Evolutionary conservation across 805 yeast species (phyloP).

Genomic region (Pichia ethanolica): DNA sequence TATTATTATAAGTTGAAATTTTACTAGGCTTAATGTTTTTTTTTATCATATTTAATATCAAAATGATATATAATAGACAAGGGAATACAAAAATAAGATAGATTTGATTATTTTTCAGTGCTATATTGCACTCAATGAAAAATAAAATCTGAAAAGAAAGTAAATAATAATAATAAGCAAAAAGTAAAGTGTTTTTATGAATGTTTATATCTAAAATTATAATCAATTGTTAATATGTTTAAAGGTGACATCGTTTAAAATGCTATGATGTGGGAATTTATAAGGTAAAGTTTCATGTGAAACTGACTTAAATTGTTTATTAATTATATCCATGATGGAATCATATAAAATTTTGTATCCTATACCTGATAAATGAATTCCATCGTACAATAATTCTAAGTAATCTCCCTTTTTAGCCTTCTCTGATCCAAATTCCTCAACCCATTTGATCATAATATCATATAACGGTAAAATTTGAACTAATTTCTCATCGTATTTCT

Average conservation of each 20-base stretch:
- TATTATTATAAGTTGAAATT: too few species aligned
- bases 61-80: too few species aligned
- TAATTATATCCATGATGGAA: conserved; percentile 26
- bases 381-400: conserved; percentile 31
- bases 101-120: too few species aligned
- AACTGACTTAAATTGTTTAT: conserved; percentile 26
- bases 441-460: conserved; percentile 6
- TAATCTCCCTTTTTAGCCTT: background rate
- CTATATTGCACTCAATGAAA: too few species aligned
- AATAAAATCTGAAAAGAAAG: too few species aligned
- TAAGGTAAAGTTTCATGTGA: conserved; percentile 14
- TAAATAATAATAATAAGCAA: too few species aligned
- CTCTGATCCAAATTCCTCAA: background rate
- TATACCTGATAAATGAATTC: conserved; percentile 36
- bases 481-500: too few species aligned
- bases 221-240: background rate
- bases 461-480: conserved; percentile 32
- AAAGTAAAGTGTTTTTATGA: too few species aligned
- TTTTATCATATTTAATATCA: too few species aligned
- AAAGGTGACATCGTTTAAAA: conserved; percentile 2
- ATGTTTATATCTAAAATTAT: too few species aligned
- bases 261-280: conserved; percentile 19
- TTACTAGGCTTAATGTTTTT: too few species aligned
- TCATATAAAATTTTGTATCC: conserved; percentile 34
- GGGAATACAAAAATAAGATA: too few species aligned